These are phyloP conservation scores for Garcileccinum viscosum DNA, from an alignment of 1,284 basidiomycete genomes.

Conservation along the genomic window DNA sequence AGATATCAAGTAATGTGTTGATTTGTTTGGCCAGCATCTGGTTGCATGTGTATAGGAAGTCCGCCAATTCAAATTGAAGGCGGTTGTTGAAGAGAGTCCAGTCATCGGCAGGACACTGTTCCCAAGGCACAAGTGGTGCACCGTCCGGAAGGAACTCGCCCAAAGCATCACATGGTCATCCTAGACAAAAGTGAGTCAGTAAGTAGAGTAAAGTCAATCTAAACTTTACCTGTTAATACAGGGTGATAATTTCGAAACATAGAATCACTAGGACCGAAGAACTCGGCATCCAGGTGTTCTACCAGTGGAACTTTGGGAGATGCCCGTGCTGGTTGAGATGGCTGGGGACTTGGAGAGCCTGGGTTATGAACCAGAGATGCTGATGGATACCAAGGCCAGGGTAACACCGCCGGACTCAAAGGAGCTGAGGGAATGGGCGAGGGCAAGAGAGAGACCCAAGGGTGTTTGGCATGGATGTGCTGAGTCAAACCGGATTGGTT, in stretches of 20 bases:
- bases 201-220: neutral
- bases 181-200: neutral
- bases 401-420: neutral
- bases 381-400: neutral
- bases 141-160: neutral
- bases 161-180: neutral
- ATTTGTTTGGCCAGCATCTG: slow-evolving; percentile 37
- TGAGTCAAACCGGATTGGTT: slow-evolving; percentile 21
- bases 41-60: slow-evolving; percentile 22
- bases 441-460: neutral
- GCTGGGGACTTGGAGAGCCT: neutral
- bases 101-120: neutral
- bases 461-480: slow-evolving; percentile 8
- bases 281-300: neutral
- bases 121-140: neutral
- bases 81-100: slow-evolving; percentile 10
- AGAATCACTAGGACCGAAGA: neutral
- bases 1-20: slow-evolving; percentile 34
- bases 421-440: neutral
- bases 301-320: neutral
- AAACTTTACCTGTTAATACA: neutral
- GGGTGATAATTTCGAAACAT: neutral
- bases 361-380: neutral
- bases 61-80: slow-evolving; percentile 9
- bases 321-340: neutral